Evolutionary conservation across 345 rosid genomes (phyloP).

Genomic region (Gossypium ekmanianum): DNA sequence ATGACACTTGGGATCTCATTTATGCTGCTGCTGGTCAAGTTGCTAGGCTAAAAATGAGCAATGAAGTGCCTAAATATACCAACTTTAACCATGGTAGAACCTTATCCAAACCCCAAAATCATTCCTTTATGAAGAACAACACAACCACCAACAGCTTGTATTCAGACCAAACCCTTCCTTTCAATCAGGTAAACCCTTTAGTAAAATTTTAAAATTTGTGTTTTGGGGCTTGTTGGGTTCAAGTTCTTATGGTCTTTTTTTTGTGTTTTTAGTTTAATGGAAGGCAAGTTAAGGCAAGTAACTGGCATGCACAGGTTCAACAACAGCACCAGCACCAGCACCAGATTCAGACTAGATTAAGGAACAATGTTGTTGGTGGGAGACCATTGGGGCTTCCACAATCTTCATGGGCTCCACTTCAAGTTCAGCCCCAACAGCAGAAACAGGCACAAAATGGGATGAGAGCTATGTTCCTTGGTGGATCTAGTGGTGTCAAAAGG

Average conservation of each 20-base stretch:
- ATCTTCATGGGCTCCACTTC: slow-evolving; percentile 41
- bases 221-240: not conserved
- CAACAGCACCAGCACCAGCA: not conserved
- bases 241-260: not conserved
- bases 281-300: slow-evolving; percentile 17
- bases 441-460: not conserved
- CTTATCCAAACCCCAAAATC: slow-evolving; percentile 17
- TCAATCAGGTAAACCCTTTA: slow-evolving; percentile 19
- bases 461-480: slow-evolving; percentile 30
- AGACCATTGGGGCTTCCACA: slow-evolving; percentile 24
- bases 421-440: slow-evolving; percentile 15
- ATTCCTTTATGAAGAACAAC: slow-evolving; percentile 15
- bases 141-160: slow-evolving; percentile 19
- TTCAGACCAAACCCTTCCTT: slow-evolving; percentile 13
- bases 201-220: not conserved
- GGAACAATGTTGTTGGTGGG: not conserved
- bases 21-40: slow-evolving; percentile 73
- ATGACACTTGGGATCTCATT: slow-evolving; percentile 55
- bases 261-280: not conserved
- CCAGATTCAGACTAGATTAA: slow-evolving; percentile 29
- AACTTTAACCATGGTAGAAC: slow-evolving; percentile 4
- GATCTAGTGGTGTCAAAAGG: slow-evolving; percentile 33
- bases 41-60: slow-evolving; percentile 46
- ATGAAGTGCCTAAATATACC: slow-evolving; percentile 20
- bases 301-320: slow-evolving; percentile 16